These are phyloP conservation scores for Xanthoconium purpureum DNA, from an alignment of 768 basidiomycete species.

Conservation along the genomic window DNA sequence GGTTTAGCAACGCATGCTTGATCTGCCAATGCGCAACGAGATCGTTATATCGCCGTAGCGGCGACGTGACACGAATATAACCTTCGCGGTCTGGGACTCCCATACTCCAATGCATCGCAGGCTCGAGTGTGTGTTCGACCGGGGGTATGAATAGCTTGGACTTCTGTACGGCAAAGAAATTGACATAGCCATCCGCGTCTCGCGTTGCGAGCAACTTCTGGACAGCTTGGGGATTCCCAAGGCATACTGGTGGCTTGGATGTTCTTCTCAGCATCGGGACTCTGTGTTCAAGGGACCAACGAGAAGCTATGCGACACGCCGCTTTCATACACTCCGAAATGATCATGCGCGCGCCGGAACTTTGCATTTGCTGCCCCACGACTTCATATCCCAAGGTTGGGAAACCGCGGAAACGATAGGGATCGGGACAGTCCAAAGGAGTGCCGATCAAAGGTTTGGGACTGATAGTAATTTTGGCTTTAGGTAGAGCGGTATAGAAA, in stretches of 20 bases:
- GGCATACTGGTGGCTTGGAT: conserved; percentile 31
- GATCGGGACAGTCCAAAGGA: conserved; percentile 27
- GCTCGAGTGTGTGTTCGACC: conserved; percentile 47
- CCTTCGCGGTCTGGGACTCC: conserved; percentile 74
- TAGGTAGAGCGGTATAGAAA: conserved; percentile 27
- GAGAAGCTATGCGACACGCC: conserved; percentile 73
- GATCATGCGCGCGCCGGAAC: conserved; percentile 47
- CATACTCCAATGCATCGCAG: conserved; percentile 63
- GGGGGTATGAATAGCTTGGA: conserved; percentile 34
- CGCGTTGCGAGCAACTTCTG: conserved; percentile 50
- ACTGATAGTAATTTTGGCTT: conserved; percentile 27
- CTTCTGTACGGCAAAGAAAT: conserved; percentile 34
- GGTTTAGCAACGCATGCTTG: conserved; percentile 63
- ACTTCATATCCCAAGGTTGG: conserved; percentile 51
- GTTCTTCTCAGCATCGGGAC: conserved; percentile 65
- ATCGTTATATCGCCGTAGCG: conserved; percentile 82
- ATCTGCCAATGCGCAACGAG: conserved; percentile 91
- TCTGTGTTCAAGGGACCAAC: conserved; percentile 56
- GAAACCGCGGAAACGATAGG: conserved; percentile 45
- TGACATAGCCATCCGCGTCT: conserved; percentile 43
- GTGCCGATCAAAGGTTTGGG: conserved; percentile 33
- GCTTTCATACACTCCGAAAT: conserved; percentile 83
- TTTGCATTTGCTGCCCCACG: conserved; percentile 14
- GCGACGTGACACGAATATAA: conserved; percentile 82
- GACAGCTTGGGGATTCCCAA: conserved; percentile 32